Percentiles rank a stretch among this genome's conserved stretches.
phyloP scores from a whole-genome alignment of 2,329 filamentous ascomycete species.

The Fusarium sp. region DNA sequence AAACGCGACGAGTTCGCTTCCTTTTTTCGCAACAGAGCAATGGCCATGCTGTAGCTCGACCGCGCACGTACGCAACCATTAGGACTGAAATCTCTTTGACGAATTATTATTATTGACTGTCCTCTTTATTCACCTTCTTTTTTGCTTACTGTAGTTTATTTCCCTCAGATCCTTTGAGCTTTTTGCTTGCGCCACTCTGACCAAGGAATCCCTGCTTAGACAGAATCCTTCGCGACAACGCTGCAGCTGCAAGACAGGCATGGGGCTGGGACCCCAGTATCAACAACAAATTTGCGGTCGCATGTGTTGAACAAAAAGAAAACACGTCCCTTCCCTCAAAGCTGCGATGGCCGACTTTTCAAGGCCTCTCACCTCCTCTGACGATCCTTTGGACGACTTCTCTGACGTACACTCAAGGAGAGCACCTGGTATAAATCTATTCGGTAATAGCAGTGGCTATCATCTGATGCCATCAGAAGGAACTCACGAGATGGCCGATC shows the following conservation, averaged over 20 bases:
- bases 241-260: slow-evolving; percentile 12
- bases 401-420: slow-evolving; percentile 24
- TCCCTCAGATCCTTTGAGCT: neutral
- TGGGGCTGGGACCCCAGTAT: slow-evolving; percentile 22
- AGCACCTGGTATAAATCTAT: slow-evolving; percentile 36
- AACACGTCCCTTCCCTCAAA: neutral
- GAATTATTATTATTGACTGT: neutral
- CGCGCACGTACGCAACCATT: slow-evolving; percentile 1
- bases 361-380: slow-evolving; percentile 21
- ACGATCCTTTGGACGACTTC: slow-evolving; percentile 24
- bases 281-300: slow-evolving; percentile 5
- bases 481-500: slow-evolving; percentile 41
- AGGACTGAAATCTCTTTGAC: neutral
- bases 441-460: slow-evolving; percentile 44
- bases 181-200: slow-evolving; percentile 28
- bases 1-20: too few species aligned
- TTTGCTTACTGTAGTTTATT: neutral
- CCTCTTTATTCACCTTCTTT: slow-evolving; percentile 7
- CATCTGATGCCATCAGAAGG: slow-evolving; percentile 39
- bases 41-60: neutral
- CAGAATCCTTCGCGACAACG: neutral
- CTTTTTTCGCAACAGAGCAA: neutral
- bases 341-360: slow-evolving; percentile 38
- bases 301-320: slow-evolving; percentile 15
- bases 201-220: slow-evolving; percentile 13